Evolutionary conservation across 2,329 filamentous ascomycete genomes (phyloP).

Genomic region (Lasiodiplodia gonubiensis): DNA sequence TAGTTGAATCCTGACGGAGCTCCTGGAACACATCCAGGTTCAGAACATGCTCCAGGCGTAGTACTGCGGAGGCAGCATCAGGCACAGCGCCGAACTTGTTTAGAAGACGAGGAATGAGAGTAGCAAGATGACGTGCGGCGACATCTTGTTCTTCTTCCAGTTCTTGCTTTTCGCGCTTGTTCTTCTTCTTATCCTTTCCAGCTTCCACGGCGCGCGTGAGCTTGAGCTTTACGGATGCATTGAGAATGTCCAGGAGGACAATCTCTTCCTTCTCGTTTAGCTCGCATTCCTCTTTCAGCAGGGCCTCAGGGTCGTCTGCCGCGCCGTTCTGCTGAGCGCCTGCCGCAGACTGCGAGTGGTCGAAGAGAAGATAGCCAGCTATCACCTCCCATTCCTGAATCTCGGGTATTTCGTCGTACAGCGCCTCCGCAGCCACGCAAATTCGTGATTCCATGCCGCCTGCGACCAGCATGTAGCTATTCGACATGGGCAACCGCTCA

Average conservation of each 20-base stretch:
- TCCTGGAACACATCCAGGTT: conserved; percentile 89
- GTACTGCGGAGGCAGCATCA: conserved; percentile 81
- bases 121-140: conserved; percentile 76
- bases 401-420: conserved; percentile 82
- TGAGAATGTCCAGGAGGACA: conserved; percentile 85
- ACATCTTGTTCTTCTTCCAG: conserved; percentile 74
- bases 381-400: conserved; percentile 86
- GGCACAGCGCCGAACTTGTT: conserved; percentile 94
- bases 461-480: conserved; percentile 62
- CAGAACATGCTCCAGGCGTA: conserved; percentile 84
- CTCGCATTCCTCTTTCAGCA: conserved; percentile 74
- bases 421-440: conserved; percentile 80
- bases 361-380: conserved; percentile 88
- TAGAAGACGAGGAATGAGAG: conserved; percentile 80
- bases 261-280: conserved; percentile 77
- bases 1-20: conserved; percentile 81
- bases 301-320: conserved; percentile 64
- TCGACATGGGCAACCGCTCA: conserved; percentile 48
- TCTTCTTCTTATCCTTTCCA: conserved; percentile 62
- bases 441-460: conserved; percentile 78
- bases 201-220: conserved; percentile 71
- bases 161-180: conserved; percentile 63
- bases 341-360: conserved; percentile 69
- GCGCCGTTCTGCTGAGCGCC: conserved; percentile 60
- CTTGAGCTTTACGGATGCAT: conserved; percentile 77